Base-by-base conservation (phyloP, 2,329 filamentous ascomycete genomes). In the Corinectria fuckeliana region DNA sequence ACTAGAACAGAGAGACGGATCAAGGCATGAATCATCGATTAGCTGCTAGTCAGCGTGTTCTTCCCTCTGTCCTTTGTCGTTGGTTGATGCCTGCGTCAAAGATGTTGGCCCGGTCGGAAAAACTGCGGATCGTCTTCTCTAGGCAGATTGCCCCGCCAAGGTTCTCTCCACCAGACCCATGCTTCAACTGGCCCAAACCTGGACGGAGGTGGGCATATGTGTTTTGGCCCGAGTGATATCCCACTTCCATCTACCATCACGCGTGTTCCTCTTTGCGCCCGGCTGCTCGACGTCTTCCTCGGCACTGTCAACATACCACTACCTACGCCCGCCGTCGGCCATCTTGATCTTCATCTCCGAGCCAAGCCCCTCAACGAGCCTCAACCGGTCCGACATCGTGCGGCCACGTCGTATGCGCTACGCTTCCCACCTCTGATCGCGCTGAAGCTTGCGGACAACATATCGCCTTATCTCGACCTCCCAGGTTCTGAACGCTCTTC, bases 121-220 rank as follows among this genome's bases (percentile, higher is more conserved):
- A 74, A 75, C 71, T 38, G 45, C 58, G 65, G 61, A 61, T 52
- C 57, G 28, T 50, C 52, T 45, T 57, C 51, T 50, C 50, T 45
- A 62, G 49, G 45, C 58, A 59, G 44, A 69, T 68, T 72, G 72
- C 73, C 73, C 73, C 73, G 71, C 73, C 72, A 72, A 73, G 58
- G 52, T 56, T 66, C 61, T 61, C 61, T 69, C 64, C 64, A 52
- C 58, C 42, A 47, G 34, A 45, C 50, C 56, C 47, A 57, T 55
- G 44, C 44, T 49, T 59, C 51, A n/a, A 58, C 63, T 64, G 50
- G 55, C 64, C 41, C 64, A 61, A 64, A 62, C 44, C 62, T 42
- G 48, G 57, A 59, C 50, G 45, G 54, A 66, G 58, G 59, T 66
- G 60, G 69, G 63, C 67, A 69, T 68, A 59, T 69, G 63, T 66